Percentiles rank a stretch among this genome's conserved stretches.
These are phyloP conservation scores for Coemansia sp. DNA, from an alignment of 192 early-diverging fungal genomes.

Conservation along the genomic window DNA sequence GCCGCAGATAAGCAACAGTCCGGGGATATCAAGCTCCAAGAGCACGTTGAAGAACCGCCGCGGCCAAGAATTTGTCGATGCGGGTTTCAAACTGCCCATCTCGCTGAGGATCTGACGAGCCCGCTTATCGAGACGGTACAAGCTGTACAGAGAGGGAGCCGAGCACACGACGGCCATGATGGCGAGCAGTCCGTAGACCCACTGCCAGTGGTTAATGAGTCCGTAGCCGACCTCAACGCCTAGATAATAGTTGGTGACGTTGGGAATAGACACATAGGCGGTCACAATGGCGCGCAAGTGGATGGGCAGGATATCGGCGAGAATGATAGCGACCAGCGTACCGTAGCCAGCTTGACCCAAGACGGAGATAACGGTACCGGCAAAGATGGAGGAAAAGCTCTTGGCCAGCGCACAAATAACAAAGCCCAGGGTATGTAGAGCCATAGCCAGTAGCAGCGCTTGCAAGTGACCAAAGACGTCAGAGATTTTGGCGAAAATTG, in stretches of 20 bases:
- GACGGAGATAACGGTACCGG: conserved; percentile 46
- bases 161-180: conserved; percentile 47
- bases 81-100: not conserved
- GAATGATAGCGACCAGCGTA: conserved; percentile 44
- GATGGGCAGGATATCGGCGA: conserved; percentile 47
- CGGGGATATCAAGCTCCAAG: conserved; percentile 43
- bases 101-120: conserved; percentile 23
- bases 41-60: conserved; percentile 9
- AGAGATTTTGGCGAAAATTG: conserved; percentile 43
- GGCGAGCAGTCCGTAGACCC: conserved; percentile 48
- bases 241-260: conserved; percentile 51
- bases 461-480: conserved; percentile 41
- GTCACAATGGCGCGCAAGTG: conserved; percentile 39
- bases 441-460: conserved; percentile 22
- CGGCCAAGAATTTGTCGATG: not conserved
- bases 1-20: conserved; percentile 38
- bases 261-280: conserved; percentile 41
- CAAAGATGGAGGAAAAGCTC: conserved; percentile 42
- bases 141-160: conserved; percentile 18
- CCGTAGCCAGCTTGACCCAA: conserved; percentile 44
- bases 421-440: conserved; percentile 35
- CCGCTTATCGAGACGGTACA: conserved; percentile 32
- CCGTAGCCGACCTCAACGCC: conserved; percentile 43
- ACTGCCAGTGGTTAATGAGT: conserved; percentile 35
- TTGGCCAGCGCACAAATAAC: conserved; percentile 33